Percentiles rank a stretch among this genome's conserved stretches.
Conservation (phyloP, 2,329 filamentous ascomycete genomes). For the Colletotrichum aenigma region DNA sequence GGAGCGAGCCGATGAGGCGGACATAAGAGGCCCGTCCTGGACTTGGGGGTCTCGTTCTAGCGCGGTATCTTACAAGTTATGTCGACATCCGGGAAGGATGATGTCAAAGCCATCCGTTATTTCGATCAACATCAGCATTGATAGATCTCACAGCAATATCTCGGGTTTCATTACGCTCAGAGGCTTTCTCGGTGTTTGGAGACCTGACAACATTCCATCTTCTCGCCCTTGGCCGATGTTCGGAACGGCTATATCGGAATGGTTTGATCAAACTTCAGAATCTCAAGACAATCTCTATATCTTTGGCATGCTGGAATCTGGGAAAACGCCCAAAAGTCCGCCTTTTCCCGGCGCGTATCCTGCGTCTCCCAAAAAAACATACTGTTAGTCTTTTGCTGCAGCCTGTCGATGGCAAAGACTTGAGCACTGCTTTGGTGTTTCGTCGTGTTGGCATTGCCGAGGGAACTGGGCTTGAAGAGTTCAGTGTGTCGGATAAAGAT, state of each 20-base stretch:
- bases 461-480: neutral
- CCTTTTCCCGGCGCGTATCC: no score
- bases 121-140: neutral
- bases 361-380: no score
- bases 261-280: no score
- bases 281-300: no score
- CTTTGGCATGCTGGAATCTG: no score
- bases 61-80: neutral
- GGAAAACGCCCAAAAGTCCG: no score
- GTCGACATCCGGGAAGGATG: neutral
- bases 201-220: no score
- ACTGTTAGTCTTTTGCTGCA: no score
- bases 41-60: neutral
- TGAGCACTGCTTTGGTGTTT: neutral
- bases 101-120: neutral
- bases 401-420: no score
- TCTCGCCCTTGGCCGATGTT: no score
- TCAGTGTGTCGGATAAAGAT: no score
- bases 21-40: neutral
- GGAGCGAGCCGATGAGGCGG: fast-evolving
- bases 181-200: neutral
- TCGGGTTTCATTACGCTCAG: neutral
- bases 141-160: neutral
- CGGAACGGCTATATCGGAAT: no score
- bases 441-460: neutral